These are phyloP conservation scores for Geranium incanum DNA, from an alignment of 441 rosid genomes.

Conservation along the genomic window DNA sequence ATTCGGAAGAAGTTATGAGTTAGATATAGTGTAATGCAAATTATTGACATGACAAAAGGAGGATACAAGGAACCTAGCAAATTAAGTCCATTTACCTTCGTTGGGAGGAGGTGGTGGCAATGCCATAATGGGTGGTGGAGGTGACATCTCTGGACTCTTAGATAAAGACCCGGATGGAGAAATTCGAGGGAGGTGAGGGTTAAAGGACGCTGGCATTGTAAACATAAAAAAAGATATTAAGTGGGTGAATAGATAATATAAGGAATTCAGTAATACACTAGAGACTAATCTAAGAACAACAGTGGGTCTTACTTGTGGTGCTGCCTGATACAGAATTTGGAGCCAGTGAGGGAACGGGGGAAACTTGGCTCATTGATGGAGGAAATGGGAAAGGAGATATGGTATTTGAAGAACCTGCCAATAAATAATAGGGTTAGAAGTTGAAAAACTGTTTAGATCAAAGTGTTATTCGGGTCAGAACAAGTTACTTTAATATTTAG, in stretches of 20 bases:
- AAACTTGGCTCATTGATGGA: constrained; percentile 28
- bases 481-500: constrained; percentile 12
- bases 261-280: neutral
- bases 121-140: constrained; percentile 47
- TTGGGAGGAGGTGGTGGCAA: constrained; percentile 96
- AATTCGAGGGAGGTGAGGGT: constrained; percentile 28
- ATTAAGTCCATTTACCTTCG: constrained; percentile 42
- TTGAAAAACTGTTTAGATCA: constrained; percentile 10
- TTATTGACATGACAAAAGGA: constrained; percentile 10
- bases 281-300: neutral
- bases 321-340: constrained; percentile 33
- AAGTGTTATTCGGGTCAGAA: constrained; percentile 1
- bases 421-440: constrained; percentile 17
- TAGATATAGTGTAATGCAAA: constrained; percentile 10
- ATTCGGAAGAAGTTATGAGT: constrained; percentile 20
- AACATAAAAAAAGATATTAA: constrained; percentile 26
- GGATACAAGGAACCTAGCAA: constrained; percentile 5
- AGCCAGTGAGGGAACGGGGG: constrained; percentile 60
- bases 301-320: constrained; percentile 29
- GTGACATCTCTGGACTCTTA: constrained; percentile 50
- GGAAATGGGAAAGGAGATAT: constrained; percentile 31
- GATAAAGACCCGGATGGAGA: constrained; percentile 38
- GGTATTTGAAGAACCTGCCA: constrained; percentile 33
- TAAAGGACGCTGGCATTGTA: constrained; percentile 38
- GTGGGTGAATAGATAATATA: constrained; percentile 11